phyloP scores from a whole-genome alignment of 1,284 basidiomycete species.

The Malassezia pachydermatis region DNA sequence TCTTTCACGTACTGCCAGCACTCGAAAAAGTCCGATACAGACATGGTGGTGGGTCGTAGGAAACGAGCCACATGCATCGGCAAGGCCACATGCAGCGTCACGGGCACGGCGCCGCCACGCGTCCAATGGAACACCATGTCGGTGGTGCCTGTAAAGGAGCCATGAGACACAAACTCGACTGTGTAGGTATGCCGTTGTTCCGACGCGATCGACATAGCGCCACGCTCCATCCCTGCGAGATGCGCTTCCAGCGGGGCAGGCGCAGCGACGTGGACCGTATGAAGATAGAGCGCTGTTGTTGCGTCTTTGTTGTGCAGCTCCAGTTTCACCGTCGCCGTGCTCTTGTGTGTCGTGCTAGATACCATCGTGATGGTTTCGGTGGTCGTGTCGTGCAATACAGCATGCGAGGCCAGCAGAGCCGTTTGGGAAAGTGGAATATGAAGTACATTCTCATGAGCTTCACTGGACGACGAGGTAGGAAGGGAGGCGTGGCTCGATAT shows the following conservation, averaged over 20 bases:
- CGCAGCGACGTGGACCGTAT: not conserved
- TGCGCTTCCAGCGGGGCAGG: not conserved
- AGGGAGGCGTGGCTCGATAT: not conserved
- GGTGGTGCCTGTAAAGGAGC: not conserved
- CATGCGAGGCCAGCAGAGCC: not conserved
- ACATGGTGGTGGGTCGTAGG: not conserved
- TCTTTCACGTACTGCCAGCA: conserved; percentile 92
- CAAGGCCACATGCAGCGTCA: not conserved
- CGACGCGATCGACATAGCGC: not conserved
- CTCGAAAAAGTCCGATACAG: conserved; percentile 79
- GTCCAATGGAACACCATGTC: not conserved
- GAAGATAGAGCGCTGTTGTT: not conserved
- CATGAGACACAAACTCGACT: not conserved
- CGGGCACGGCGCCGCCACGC: not conserved
- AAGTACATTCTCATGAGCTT: not conserved
- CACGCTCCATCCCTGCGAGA: not conserved
- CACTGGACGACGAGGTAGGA: not conserved
- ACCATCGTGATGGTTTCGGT: not conserved
- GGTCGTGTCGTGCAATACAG: not conserved
- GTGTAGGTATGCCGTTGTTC: not conserved
- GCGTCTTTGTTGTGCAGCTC: not conserved
- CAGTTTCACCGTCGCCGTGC: not conserved
- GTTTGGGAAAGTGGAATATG: no score
- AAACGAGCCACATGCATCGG: conserved; percentile 1
- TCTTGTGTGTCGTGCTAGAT: no score